Evolutionary conservation across 352 stramenopile genomes (phyloP).

Genomic region (Pythium sp.): DNA sequence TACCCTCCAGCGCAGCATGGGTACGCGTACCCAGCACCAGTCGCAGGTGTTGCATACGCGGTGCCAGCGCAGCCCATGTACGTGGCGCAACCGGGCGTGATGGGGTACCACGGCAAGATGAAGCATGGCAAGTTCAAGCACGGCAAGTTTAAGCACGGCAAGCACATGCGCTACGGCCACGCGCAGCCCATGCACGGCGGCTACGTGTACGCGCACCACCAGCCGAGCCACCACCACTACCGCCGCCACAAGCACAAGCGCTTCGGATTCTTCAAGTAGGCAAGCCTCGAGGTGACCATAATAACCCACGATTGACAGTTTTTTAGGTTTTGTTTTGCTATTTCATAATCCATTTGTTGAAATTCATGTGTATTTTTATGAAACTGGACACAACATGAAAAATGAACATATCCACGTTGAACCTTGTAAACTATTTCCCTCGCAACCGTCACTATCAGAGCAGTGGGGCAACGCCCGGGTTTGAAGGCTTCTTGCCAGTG

Average conservation of each 20-base stretch:
- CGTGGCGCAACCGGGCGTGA: slow-evolving; percentile 26
- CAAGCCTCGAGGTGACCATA: background rate
- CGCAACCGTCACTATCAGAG: background rate
- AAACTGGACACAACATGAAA: too few species aligned
- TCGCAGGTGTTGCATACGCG: background rate
- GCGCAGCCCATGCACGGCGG: slow-evolving; percentile 9
- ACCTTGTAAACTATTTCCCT: background rate
- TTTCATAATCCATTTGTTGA: background rate
- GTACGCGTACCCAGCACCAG: slow-evolving; percentile 16
- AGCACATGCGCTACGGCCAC: slow-evolving; percentile 25
- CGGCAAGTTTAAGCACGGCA: slow-evolving; percentile 18
- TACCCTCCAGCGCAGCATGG: slow-evolving; percentile 15
- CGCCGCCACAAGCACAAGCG: slow-evolving; percentile 31
- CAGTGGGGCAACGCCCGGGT: background rate
- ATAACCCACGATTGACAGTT: background rate
- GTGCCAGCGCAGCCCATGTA: slow-evolving; percentile 23
- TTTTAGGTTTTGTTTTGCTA: background rate
- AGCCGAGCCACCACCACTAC: slow-evolving; percentile 9
- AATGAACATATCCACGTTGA: too few species aligned
- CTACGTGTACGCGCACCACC: slow-evolving; percentile 17
- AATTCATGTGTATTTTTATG: too few species aligned
- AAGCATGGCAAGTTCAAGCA: slow-evolving; percentile 24
- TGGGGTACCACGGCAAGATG: slow-evolving; percentile 27
- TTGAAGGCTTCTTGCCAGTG: slow-evolving; percentile 13
- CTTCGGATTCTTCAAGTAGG: slow-evolving; percentile 35